phyloP scores from a whole-genome alignment of 2,329 filamentous ascomycete species.

The Arthroderma sp. region DNA sequence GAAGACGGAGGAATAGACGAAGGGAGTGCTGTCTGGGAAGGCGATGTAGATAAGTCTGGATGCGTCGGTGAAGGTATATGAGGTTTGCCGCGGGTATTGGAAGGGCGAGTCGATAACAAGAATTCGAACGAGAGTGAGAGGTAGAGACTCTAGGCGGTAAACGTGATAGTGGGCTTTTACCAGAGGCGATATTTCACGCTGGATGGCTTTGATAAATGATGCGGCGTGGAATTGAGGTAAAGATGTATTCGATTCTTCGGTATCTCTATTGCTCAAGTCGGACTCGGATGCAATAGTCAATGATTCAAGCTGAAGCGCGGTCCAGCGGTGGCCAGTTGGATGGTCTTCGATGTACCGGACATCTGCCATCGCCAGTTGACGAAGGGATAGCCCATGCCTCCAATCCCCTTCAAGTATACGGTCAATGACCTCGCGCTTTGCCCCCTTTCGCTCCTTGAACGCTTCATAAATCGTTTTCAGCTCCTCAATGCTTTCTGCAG shows the following conservation, averaged over 20 bases:
- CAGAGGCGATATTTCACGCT: constrained; percentile 59
- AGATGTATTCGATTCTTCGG: constrained; percentile 21
- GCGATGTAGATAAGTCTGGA: constrained; percentile 65
- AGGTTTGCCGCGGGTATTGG: constrained; percentile 36
- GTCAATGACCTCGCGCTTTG: constrained; percentile 42
- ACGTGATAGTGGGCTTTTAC: constrained; percentile 77
- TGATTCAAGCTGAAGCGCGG: constrained; percentile 34
- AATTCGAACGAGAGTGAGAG: constrained; percentile 62
- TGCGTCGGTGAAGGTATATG: constrained; percentile 39
- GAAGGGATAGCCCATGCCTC: constrained; percentile 41
- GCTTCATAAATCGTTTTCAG: constrained; percentile 52
- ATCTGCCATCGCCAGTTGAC: constrained; percentile 43
- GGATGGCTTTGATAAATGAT: constrained; percentile 64
- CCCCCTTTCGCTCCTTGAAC: constrained; percentile 42
- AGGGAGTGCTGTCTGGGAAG: constrained; percentile 67
- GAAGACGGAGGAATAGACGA: constrained; percentile 52
- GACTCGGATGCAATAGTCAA: not conserved
- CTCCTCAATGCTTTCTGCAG: constrained; percentile 50
- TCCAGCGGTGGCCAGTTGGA: constrained; percentile 39
- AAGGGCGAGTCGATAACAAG: constrained; percentile 73
- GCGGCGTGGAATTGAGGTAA: constrained; percentile 65
- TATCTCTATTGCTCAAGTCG: constrained; percentile 13
- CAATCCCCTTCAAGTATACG: constrained; percentile 45
- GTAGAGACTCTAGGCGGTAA: constrained; percentile 50
- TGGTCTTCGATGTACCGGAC: constrained; percentile 42